Evolutionary conservation across 768 basidiomycete species (phyloP), one percentile per base, ranked within the genome.

Genomic region (Boletus reticulatus): DNA sequence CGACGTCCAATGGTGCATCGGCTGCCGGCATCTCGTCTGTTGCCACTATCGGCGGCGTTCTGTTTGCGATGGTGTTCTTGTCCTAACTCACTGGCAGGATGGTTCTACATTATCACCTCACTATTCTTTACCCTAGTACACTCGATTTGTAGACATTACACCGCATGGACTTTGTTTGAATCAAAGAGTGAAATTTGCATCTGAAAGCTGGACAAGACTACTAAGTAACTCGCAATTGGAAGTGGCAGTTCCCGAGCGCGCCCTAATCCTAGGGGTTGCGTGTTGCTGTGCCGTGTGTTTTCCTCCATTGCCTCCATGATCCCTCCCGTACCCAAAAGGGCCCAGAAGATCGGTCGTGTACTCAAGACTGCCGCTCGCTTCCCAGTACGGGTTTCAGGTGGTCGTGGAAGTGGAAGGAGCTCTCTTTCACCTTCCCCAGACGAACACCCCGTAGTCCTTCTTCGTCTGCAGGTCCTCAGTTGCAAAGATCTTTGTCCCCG

Each of bases 391-490:
- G 78, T 78, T 50, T 73, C 76, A 4, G 71, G 76, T 6, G 73
- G 73, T 52, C 70, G 74, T 22, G 75, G 74, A 41, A 73, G 66
- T 32, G 73, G 72, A 56, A 64, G 75, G 53, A 71, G 67, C 46
- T 49, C 67, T 10, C 68, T 76, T 60, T 67, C 71, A 1, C 84
- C 87, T 0, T 60, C 70, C 4, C 78, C 79, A 0, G 87, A 87
- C 17, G 90, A 92, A 67, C 71, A 71, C 0, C 88, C 91, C 1
- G 64, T 88, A 53, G 86, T 87, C 34, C 62, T 85, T 24, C 78
- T 92, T 34, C 76, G 87, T 20, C 75, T 92, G 1, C 88, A 89
- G 66, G 78, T 93, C 17, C 52, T 90, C 6, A 78, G 81, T 5
- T 89, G 89, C 65, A 79, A 72, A 19, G 76, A 82, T 50, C 75